Base-by-base conservation (phyloP, 2,329 filamentous ascomycete genomes). In the Reticulascus tulasneorum region DNA sequence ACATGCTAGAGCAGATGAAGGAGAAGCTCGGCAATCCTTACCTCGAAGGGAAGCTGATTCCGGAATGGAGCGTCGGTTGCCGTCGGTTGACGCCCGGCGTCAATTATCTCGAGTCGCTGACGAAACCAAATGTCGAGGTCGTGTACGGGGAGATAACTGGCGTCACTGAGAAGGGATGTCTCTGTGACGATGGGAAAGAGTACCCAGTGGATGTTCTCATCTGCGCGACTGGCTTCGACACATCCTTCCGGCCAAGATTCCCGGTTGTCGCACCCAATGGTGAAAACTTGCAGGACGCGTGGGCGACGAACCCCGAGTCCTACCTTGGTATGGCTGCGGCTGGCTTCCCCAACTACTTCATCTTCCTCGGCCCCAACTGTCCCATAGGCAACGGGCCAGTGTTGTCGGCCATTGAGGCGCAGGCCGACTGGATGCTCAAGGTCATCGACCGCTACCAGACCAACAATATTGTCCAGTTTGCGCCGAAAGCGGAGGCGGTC, bases 381-480 rank as follows among this genome's bases (percentile, higher is more conserved):
- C 59, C 59, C 0, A 56, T 66, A 15, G 59, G 56, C 16, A 62
- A 63, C 42, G 59, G 63, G 11, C 50, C 52, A 16, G 58, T 68
- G 0, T 52, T 70, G 5, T 60, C 54, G 3, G 64, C 63, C 4
- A 66, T 69, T 36, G 67, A 73, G 44, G 57, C 60, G 33, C 61
- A 71, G 39, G 65, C 64, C 5, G 69, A 75, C 44, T 74, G 71
- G 54, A 64, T 73, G 44, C 61, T 66, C 45, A 66, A 69, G 44
- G 49, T 72, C 24, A 63, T 76, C 39, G 64, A 72, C 51, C 64
- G 67, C 24, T 68, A 63, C 46, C 64, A 73, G 49, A 69, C 63
- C 4, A 57, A 71, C 48, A 63, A 68, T 49, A 67, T 75, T 36
- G 49, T 52, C 6, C 55, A 62, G 5, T 64, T 71, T 25, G 50